Evolutionary conservation across 768 basidiomycete genomes (phyloP), one percentile per base, ranked within the genome.

Genomic region (Stropharia rugosoannulata): DNA sequence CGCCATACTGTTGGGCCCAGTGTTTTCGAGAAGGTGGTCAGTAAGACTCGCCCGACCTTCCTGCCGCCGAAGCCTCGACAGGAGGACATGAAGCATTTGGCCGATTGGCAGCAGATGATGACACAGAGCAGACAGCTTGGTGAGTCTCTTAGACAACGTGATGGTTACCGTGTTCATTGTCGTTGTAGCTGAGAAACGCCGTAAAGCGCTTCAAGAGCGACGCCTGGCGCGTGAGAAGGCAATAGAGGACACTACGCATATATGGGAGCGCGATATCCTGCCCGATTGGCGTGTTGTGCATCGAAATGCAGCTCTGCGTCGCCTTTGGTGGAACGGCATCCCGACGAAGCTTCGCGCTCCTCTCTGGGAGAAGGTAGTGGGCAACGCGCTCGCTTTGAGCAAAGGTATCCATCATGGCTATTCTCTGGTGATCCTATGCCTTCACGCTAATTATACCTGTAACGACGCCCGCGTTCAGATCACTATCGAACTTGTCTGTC

Each of bases 21-120:
- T 61, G 68, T 74, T 4, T 77, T 95, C 44, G 89, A 94, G 66
- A 89, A 86, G 70, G 86, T 93, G 35, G 73, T 89, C 49, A 93
- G 89, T 70, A 87, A 83, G 69, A 96, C 94, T 0, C 76, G 94
- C n/a, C 94, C 90, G 15, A 70, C 79, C 4, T 87, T 87, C 66
- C 75, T 95, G n/a, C 94, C 94, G 19, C 93, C 93, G 5, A 96
- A 96, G 67, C 73, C 71, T 46, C 80, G 80, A 27, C 66, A 81
- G 55, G 93, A 96, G 70, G 93, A 95, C 65, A 70, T 77, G 46
- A 95, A 87, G 61, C 94, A 96, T 71, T 76, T 93, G 66, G 82
- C 86, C 4, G 89, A 89, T 66, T 95, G 93, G 89, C 83, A 92
- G 64, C 71, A 78, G 35, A 96, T 96, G 92, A 92, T 94, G 87